Conservation (phyloP, 116 monocot genomes). For the Thalassia testudinum region DNA sequence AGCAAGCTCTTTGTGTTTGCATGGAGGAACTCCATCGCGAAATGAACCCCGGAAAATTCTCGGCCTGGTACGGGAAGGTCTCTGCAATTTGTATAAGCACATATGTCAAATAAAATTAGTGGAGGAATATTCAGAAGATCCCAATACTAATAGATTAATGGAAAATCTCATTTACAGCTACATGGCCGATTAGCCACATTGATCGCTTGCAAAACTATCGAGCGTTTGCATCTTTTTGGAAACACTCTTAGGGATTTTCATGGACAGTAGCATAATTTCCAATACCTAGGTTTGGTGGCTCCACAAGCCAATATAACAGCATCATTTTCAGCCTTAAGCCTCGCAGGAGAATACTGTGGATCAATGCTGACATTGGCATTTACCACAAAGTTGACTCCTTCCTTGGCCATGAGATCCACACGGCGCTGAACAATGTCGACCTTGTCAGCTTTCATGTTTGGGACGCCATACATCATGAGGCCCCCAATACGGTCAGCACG, state of each 20-base stretch:
- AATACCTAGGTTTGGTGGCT: constrained; percentile 89
- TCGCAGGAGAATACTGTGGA: constrained; percentile 45
- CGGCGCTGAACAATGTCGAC: constrained; percentile 81
- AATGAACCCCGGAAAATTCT: constrained; percentile 76
- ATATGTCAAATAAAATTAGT: no score
- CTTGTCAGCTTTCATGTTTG: constrained; percentile 99
- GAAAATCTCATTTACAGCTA: no score
- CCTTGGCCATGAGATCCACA: constrained; percentile 81
- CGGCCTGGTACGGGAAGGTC: constrained; percentile 89
- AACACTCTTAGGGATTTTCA: no score
- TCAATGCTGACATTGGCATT: constrained; percentile 91
- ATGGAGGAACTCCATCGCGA: constrained; percentile 98
- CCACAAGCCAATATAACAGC: constrained; percentile 89
- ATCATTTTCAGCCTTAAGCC: constrained; percentile 50
- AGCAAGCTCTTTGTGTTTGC: constrained; percentile 97
- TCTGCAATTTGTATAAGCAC: constrained; percentile 30
- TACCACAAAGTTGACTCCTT: constrained; percentile 82
- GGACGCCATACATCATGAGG: constrained; percentile 99
- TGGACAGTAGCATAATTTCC: no score
- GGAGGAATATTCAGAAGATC: no score
- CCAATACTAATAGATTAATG: no score
- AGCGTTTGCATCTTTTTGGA: no score
- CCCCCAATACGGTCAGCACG: constrained; percentile 96
- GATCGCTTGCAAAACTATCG: no score
- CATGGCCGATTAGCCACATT: no score